Evolutionary conservation across 768 basidiomycete genomes (phyloP), one percentile per base, ranked within the genome.

Genomic region (Neoboletus subvelutipes): DNA sequence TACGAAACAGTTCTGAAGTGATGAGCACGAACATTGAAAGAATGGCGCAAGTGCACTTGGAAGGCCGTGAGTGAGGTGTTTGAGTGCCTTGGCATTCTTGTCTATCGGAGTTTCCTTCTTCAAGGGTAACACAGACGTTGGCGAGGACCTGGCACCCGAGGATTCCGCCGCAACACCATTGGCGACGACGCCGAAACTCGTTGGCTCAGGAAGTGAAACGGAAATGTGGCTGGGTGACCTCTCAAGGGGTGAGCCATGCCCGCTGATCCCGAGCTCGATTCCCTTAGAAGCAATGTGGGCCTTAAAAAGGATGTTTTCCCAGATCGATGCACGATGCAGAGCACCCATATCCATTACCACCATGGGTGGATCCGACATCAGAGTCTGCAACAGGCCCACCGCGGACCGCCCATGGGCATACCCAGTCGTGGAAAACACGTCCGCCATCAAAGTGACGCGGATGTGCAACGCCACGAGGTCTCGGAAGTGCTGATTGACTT

Each of bases 251-350:
- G 83, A 80, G 15, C 76, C 66, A 36, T 66, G 64, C 15, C 77
- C 73, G 5, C 78, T 78, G 22, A 75, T 64, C 54, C 77, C 71
- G 18, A 83, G 64, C 50, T 81, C 77, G 42, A 86, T 83, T 39
- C 84, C 84, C 62, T 78, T 82, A 17, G 75, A 70, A 17, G 77
- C 70, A 40, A 87, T 72, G 26, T 81, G 83, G 18, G 79, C 76
- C 62, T 88, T 89, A 49, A 97, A 79, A 18, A 85, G 73, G 40
- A 92, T 88, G 63, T 92, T 94, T 73, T 96, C 92, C 89, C 91
- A 92, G 7, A 92, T 82, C 58, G 84, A 86, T 1, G 86, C 83
- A 17, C 92, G 84, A 68, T 97, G 94, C 7, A 98, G 75, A 45
- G 81, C 72, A 4, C 94, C 96, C 28, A 98, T 77, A 59, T 90